phyloP scores from a whole-genome alignment of 140 eudicot genomes.

The Oenanthe javanica region DNA sequence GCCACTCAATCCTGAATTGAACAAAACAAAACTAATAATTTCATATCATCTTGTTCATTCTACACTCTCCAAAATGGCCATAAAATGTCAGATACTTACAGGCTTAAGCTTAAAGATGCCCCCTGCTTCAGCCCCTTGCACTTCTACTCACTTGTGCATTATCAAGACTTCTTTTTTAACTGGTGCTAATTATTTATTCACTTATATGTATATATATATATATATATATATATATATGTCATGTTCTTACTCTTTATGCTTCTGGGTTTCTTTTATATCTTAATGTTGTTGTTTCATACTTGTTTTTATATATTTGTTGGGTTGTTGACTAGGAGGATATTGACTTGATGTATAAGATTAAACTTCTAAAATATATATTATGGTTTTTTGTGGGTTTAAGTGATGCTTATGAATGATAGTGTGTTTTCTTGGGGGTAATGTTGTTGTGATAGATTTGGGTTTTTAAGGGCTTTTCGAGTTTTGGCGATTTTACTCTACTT shows the following conservation, averaged over 20 bases:
- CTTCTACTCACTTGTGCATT: neutral
- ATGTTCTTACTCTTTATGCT: neutral
- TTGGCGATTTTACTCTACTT: neutral
- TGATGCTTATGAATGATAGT: neutral
- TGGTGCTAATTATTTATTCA: neutral
- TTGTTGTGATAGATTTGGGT: neutral
- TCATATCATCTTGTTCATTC: neutral
- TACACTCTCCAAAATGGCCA: slow-evolving; percentile 3
- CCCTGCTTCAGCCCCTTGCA: neutral
- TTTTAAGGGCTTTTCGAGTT: neutral
- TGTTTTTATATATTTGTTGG: neutral
- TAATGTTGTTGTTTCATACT: neutral
- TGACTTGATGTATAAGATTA: neutral
- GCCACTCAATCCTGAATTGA: too few species aligned
- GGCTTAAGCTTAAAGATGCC: slow-evolving; percentile 14
- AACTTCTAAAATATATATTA: too few species aligned
- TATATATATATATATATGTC: neutral
- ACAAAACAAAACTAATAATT: too few species aligned
- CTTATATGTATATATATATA: too few species aligned
- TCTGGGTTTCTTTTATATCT: neutral
- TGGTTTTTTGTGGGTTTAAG: neutral
- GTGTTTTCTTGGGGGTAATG: neutral
- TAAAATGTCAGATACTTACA: slow-evolving; percentile 10
- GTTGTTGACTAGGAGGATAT: neutral
- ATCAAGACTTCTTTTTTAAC: slow-evolving; percentile 11